Percentiles rank a stretch among this genome's conserved stretches.
Evolutionary conservation across 164 flowering plant genomes (phyloP).

Genomic region (Cinnamomum micranthum): DNA sequence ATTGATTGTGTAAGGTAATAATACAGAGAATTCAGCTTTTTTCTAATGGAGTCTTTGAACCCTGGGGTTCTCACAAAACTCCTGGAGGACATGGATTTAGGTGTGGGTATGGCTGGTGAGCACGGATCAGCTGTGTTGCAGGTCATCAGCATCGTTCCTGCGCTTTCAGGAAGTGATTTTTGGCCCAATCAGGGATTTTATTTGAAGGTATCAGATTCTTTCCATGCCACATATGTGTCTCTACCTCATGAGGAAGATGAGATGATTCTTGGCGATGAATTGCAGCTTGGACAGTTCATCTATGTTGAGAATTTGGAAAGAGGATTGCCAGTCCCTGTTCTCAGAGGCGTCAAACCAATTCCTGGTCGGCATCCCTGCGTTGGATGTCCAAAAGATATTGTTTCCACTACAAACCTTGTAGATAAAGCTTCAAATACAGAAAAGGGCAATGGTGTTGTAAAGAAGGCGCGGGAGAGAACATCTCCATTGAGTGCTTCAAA

Average conservation of each 20-base stretch:
- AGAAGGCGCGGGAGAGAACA: constrained; percentile 9
- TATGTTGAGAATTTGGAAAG: constrained; percentile 46
- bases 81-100: constrained; percentile 37
- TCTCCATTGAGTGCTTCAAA: constrained; percentile 41
- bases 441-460: constrained; percentile 11
- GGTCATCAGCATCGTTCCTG: constrained; percentile 61
- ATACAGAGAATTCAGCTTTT: background rate
- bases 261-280: constrained; percentile 41
- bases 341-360: constrained; percentile 43
- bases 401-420: constrained; percentile 13
- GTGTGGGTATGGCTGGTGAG: constrained; percentile 15
- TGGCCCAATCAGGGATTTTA: constrained; percentile 73
- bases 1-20: background rate
- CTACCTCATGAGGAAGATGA: constrained; percentile 55
- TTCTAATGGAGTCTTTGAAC: constrained; percentile 40
- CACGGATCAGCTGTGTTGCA: constrained; percentile 43
- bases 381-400: constrained; percentile 52
- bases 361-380: constrained; percentile 53
- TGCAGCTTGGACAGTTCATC: constrained; percentile 67
- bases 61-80: constrained; percentile 63
- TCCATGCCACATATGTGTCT: constrained; percentile 56
- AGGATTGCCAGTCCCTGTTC: constrained; percentile 53
- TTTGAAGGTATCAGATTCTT: constrained; percentile 63
- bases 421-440: constrained; percentile 11
- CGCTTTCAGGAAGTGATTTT: constrained; percentile 47